phyloP scores from a whole-genome alignment of 768 basidiomycete genomes.

The Postia placenta region DNA sequence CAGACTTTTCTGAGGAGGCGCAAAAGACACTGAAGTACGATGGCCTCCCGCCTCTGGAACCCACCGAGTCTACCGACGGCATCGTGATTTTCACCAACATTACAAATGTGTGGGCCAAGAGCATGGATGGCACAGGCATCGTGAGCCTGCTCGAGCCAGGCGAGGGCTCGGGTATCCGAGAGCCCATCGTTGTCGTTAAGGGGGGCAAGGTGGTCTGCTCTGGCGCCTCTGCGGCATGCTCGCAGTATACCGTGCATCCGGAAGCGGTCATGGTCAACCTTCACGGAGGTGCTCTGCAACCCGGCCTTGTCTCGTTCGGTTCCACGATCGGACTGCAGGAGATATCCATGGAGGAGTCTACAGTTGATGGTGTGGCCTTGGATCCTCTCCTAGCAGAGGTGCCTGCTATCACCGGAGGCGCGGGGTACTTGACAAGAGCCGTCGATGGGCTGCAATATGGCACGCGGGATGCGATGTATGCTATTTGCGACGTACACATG shows the following conservation, averaged over 20 bases:
- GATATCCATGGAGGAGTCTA: constrained; percentile 51
- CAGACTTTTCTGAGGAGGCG: constrained; percentile 59
- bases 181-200: constrained; percentile 38
- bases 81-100: constrained; percentile 51
- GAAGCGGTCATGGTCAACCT: constrained; percentile 40
- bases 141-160: constrained; percentile 8
- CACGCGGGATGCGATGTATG: constrained; percentile 27
- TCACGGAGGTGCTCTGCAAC: constrained; percentile 53
- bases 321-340: constrained; percentile 56
- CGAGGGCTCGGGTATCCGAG: not conserved
- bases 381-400: constrained; percentile 38
- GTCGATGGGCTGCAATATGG: constrained; percentile 56
- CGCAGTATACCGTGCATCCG: constrained; percentile 3
- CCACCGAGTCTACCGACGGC: constrained; percentile 26
- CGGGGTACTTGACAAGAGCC: constrained; percentile 46
- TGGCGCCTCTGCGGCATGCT: constrained; percentile 21
- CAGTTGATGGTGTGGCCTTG: constrained; percentile 54
- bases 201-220: constrained; percentile 50
- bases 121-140: constrained; percentile 5
- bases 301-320: constrained; percentile 63
- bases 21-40: constrained; percentile 49
- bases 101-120: constrained; percentile 27
- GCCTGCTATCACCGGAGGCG: constrained; percentile 37
- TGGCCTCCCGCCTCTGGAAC: constrained; percentile 63
- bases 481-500: not conserved